Percentiles rank a stretch among this genome's conserved stretches.
phyloP scores from a whole-genome alignment of 768 basidiomycete genomes.

The Phanerochaete carnosa region DNA sequence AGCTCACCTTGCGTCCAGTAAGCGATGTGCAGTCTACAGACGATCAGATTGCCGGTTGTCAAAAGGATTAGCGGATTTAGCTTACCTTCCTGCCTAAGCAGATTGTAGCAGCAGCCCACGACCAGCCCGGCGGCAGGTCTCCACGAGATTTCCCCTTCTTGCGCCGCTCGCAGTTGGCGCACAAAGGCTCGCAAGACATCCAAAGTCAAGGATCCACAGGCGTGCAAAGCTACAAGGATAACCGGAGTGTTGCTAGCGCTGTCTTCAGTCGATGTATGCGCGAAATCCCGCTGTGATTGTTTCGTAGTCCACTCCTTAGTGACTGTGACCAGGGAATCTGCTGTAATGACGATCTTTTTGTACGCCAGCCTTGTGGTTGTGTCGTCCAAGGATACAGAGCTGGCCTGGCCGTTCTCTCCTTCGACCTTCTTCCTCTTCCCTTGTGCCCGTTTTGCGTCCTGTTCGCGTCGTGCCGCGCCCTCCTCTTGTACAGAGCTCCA shows the following conservation, averaged over 20 bases:
- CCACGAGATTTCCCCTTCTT: constrained; percentile 33
- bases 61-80: not conserved
- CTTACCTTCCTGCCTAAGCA: constrained; percentile 53
- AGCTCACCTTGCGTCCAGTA: constrained; percentile 20
- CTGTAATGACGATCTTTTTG: constrained; percentile 51
- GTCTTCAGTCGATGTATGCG: not conserved
- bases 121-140: constrained; percentile 49
- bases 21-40: constrained; percentile 2
- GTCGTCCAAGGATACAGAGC: not conserved
- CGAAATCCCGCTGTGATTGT: constrained; percentile 8
- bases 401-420: not conserved
- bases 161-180: not conserved
- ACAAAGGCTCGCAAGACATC: constrained; percentile 56
- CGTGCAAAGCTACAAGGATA: constrained; percentile 67
- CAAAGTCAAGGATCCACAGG: constrained; percentile 71
- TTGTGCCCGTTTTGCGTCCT: constrained; percentile 17
- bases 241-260: constrained; percentile 36
- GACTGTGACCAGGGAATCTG: constrained; percentile 40
- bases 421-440: constrained; percentile 5
- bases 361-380: constrained; percentile 44
- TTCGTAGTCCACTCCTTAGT: constrained; percentile 51
- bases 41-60: not conserved
- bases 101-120: constrained; percentile 81
- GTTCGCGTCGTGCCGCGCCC: constrained; percentile 51
- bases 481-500: constrained; percentile 52